A percentile compares a stretch with the other conserved stretches of the same genome.
phyloP scores from a whole-genome alignment of 768 basidiomycete genomes.

The Suillus clintonianus region DNA sequence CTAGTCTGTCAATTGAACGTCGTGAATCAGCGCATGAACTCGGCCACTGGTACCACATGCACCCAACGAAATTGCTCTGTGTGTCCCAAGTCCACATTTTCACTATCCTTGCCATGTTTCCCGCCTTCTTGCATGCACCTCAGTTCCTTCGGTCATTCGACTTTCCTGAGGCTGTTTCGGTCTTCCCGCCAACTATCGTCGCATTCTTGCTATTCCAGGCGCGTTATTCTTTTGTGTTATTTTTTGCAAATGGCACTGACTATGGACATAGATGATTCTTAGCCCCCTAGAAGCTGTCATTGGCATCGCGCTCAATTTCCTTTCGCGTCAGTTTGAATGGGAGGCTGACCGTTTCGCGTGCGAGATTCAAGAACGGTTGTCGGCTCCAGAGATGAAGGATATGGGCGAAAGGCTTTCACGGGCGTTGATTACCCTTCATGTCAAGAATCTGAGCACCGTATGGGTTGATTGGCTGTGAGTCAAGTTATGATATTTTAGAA shows the following conservation, averaged over 20 bases:
- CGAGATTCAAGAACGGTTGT: conserved; percentile 57
- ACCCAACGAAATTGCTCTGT: conserved; percentile 86
- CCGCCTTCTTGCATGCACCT: conserved; percentile 83
- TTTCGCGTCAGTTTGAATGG: conserved; percentile 89
- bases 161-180: conserved; percentile 66
- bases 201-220: conserved; percentile 88
- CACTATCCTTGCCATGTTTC: conserved; percentile 82
- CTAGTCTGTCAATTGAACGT: neutral
- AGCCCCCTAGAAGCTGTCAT: conserved; percentile 78
- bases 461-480: conserved; percentile 91
- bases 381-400: conserved; percentile 61
- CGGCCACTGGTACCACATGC: conserved; percentile 93
- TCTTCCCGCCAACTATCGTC: conserved; percentile 75
- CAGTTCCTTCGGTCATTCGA: conserved; percentile 80
- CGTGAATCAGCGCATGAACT: conserved; percentile 77
- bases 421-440: conserved; percentile 83
- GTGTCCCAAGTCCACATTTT: conserved; percentile 89
- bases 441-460: conserved; percentile 90
- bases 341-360: conserved; percentile 89
- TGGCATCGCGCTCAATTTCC: conserved; percentile 72
- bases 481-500: neutral
- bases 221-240: conserved; percentile 4
- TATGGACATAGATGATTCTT: conserved; percentile 64
- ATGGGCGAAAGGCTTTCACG: conserved; percentile 85
- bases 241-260: neutral